A percentile compares a stretch with the other conserved stretches of the same genome.
Conservation (phyloP, 2,329 filamentous ascomycete genomes). For the Eurotiales sp. region DNA sequence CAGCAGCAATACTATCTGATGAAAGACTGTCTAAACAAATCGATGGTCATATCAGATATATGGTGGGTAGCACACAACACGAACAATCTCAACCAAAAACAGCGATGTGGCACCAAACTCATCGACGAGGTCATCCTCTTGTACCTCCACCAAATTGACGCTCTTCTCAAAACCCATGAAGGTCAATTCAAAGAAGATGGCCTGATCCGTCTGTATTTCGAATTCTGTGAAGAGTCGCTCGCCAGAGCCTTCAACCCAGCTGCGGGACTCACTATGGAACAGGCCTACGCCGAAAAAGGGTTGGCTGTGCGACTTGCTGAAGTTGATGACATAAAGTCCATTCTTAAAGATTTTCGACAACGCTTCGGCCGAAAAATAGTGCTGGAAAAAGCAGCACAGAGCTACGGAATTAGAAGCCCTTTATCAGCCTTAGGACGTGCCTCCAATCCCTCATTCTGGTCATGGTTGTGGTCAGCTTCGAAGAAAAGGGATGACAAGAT, state of each 20-base stretch:
- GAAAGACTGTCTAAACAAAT: neutral
- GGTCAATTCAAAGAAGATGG: neutral
- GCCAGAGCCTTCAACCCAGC: neutral
- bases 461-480: neutral
- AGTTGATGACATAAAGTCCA: neutral
- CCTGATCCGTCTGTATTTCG: neutral
- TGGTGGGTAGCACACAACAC: slow-evolving; percentile 1
- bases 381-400: neutral
- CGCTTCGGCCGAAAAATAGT: neutral
- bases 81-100: neutral
- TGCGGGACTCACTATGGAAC: neutral
- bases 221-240: neutral
- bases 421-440: neutral
- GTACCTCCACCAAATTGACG: neutral
- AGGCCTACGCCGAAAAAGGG: neutral
- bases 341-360: neutral
- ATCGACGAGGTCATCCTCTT: neutral
- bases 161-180: neutral
- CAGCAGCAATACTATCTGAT: neutral
- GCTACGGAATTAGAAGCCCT: neutral
- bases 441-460: neutral
- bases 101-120: neutral
- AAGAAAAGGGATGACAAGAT: neutral
- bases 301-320: neutral
- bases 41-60: neutral